A percentile compares a stretch with the other conserved stretches of the same genome.
Evolutionary conservation across 148 eudicot species (phyloP).

Genomic region (Cornus controversa): DNA sequence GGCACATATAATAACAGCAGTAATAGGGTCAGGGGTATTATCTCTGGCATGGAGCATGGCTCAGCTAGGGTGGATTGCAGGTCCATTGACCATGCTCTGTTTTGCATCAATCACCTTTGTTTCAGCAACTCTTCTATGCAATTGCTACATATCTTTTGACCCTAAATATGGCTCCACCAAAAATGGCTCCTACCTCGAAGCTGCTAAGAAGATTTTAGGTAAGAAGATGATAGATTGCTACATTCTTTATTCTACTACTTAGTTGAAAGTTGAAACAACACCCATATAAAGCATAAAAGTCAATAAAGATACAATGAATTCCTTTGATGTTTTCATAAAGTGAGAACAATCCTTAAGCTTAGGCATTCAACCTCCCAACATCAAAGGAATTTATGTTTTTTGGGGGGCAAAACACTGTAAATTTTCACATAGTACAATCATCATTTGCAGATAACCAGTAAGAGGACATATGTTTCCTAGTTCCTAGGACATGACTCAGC

Average conservation of each 20-base stretch:
- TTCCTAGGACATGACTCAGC: not conserved
- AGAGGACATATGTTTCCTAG: not conserved
- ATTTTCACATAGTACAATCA: too few species aligned
- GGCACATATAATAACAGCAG: constrained; percentile 60
- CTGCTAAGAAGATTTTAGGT: constrained; percentile 43
- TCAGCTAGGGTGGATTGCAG: constrained; percentile 60
- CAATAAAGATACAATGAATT: too few species aligned
- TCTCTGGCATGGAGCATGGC: constrained; percentile 58
- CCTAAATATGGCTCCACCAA: constrained; percentile 33
- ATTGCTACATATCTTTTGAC: constrained; percentile 43
- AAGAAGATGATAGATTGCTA: not conserved
- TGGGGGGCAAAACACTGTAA: not conserved
- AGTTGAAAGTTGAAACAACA: too few species aligned
- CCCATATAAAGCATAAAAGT: not conserved
- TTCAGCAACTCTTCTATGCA: constrained; percentile 38
- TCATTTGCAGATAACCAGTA: not conserved
- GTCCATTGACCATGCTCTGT: constrained; percentile 36
- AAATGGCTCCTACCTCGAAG: constrained; percentile 44
- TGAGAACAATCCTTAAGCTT: too few species aligned
- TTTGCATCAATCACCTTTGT: constrained; percentile 37
- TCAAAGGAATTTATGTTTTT: too few species aligned
- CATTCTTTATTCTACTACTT: not conserved
- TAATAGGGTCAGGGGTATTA: constrained; percentile 52
- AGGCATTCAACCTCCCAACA: too few species aligned
- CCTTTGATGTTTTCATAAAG: too few species aligned